These are phyloP conservation scores for Tubosaeta brunneosetosa DNA, from an alignment of 768 basidiomycete genomes.

Conservation along the genomic window DNA sequence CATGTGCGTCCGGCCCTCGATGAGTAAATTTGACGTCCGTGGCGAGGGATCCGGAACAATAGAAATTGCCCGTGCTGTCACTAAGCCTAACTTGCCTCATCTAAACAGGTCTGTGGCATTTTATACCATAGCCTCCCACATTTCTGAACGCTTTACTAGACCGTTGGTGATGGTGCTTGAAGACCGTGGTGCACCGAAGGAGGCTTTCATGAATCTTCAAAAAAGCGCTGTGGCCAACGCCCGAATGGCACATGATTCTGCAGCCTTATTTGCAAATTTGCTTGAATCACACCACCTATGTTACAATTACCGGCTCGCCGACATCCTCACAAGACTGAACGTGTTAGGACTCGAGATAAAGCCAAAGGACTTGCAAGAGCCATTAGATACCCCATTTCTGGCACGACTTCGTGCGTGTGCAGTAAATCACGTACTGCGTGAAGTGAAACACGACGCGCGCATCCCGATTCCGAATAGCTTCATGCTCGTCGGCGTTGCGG, in stretches of 20 bases:
- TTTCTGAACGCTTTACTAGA: constrained; percentile 31
- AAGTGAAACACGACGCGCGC: constrained; percentile 71
- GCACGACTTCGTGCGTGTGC: constrained; percentile 54
- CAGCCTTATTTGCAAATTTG: constrained; percentile 43
- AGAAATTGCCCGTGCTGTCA: constrained; percentile 68
- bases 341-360: constrained; percentile 47
- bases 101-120: constrained; percentile 64
- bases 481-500: constrained; percentile 75
- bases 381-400: constrained; percentile 55
- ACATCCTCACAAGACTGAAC: constrained; percentile 47
- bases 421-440: constrained; percentile 60
- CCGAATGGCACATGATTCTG: constrained; percentile 55
- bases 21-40: constrained; percentile 67
- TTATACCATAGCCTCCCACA: neutral
- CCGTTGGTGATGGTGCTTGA: constrained; percentile 77
- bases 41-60: constrained; percentile 50
- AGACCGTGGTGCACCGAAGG: constrained; percentile 57
- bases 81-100: constrained; percentile 55
- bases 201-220: constrained; percentile 61
- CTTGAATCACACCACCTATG: constrained; percentile 48
- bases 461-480: constrained; percentile 67
- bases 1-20: constrained; percentile 68
- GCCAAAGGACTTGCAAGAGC: constrained; percentile 27
- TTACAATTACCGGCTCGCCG: constrained; percentile 43
- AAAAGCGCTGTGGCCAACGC: constrained; percentile 51